A percentile compares a stretch with the other conserved stretches of the same genome.
Evolutionary conservation across 2,329 filamentous ascomycete species (phyloP).

Genomic region (Trichoderma sp.): DNA sequence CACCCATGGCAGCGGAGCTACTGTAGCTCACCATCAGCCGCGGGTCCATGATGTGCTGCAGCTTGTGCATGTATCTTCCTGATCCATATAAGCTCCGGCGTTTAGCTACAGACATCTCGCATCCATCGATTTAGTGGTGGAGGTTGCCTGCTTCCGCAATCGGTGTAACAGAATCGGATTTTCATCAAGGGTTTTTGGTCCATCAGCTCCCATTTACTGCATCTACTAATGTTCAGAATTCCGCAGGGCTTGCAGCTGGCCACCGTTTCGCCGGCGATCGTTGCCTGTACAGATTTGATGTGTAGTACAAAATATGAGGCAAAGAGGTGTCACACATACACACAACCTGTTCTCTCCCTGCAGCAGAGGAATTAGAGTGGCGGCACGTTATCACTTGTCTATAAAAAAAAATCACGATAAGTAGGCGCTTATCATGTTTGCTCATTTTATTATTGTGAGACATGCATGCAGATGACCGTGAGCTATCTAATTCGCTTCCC

Average conservation of each 20-base stretch:
- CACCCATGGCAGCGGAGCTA: neutral
- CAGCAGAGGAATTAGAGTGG: neutral
- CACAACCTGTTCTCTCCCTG: neutral
- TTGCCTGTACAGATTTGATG: neutral
- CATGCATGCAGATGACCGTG: neutral
- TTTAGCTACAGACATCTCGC: neutral
- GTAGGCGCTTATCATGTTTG: slow-evolving; percentile 13
- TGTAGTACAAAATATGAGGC: neutral
- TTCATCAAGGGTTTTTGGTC: neutral
- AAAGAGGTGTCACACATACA: neutral
- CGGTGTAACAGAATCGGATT: neutral
- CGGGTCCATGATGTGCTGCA: neutral
- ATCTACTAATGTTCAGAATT: neutral
- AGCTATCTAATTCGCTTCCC: neutral
- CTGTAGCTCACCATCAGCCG: neutral
- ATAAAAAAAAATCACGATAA: neutral
- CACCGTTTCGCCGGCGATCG: neutral
- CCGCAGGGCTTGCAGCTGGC: neutral
- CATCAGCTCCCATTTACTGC: neutral
- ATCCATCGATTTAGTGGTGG: slow-evolving; percentile 2
- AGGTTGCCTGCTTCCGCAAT: slow-evolving; percentile 3
- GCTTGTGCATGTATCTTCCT: neutral
- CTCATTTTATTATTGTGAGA: slow-evolving; percentile 19
- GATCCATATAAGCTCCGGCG: neutral
- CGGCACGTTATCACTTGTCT: neutral